Conservation (phyloP, 768 basidiomycete genomes). For the Suillus ampliporus region DNA sequence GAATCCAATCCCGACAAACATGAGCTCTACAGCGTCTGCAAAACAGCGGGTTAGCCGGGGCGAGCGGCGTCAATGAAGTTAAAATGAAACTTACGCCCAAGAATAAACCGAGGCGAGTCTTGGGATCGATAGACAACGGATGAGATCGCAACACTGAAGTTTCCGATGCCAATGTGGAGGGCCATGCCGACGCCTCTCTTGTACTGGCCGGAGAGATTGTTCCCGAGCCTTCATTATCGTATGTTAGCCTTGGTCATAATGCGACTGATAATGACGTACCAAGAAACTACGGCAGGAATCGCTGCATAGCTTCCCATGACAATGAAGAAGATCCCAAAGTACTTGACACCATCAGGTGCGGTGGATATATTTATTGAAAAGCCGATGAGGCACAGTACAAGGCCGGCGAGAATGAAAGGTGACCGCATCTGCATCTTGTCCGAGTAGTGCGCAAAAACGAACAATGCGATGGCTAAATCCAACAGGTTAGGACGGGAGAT, state of each 20-base stretch:
- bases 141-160: slow-evolving; percentile 66
- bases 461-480: slow-evolving; percentile 51
- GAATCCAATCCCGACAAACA: slow-evolving; percentile 72
- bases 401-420: slow-evolving; percentile 61
- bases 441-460: slow-evolving; percentile 58
- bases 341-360: slow-evolving; percentile 59
- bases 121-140: slow-evolving; percentile 63
- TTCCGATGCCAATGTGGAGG: slow-evolving; percentile 48
- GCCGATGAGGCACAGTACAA: slow-evolving; percentile 56
- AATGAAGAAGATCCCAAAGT: slow-evolving; percentile 71
- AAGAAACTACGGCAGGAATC: slow-evolving; percentile 65
- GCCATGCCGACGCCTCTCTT: slow-evolving; percentile 75
- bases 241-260: neutral
- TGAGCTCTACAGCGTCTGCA: slow-evolving; percentile 65
- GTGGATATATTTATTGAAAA: slow-evolving; percentile 65
- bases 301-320: slow-evolving; percentile 67
- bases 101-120: slow-evolving; percentile 61
- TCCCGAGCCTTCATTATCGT: slow-evolving; percentile 10
- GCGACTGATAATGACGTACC: slow-evolving; percentile 43
- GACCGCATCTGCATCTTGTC: slow-evolving; percentile 59
- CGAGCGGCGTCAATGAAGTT: neutral
- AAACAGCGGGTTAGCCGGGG: neutral
- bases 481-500: neutral
- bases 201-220: slow-evolving; percentile 54
- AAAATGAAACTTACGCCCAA: slow-evolving; percentile 32